phyloP scores from a whole-genome alignment of 306 rosid genomes.

The Quercus dentata region DNA sequence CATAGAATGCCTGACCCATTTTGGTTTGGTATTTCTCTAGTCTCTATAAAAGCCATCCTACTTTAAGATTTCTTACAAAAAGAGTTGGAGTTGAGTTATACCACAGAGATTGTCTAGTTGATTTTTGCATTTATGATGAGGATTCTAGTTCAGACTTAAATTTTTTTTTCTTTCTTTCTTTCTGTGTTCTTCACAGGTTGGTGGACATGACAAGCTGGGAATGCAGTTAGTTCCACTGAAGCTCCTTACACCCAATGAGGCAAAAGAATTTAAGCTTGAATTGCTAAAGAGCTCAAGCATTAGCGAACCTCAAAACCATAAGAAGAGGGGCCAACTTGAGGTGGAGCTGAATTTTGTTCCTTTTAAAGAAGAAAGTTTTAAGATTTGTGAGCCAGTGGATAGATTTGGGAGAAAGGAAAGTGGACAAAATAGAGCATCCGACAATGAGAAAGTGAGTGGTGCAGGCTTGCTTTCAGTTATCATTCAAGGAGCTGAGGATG shows the following conservation, averaged over 20 bases:
- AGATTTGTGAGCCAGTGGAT: conserved; percentile 27
- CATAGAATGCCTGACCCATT: too few relatives aligned
- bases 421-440: conserved; percentile 29
- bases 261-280: conserved; percentile 62
- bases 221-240: conserved; percentile 83
- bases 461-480: conserved; percentile 77
- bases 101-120: background rate
- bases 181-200: conserved; percentile 54
- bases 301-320: conserved; percentile 56
- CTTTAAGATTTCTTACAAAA: background rate
- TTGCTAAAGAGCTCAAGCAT: conserved; percentile 68
- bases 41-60: too few relatives aligned
- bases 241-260: conserved; percentile 55
- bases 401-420: conserved; percentile 39
- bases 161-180: background rate
- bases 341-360: conserved; percentile 76
- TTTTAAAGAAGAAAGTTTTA: conserved; percentile 64
- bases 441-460: conserved; percentile 46
- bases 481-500: conserved; percentile 69
- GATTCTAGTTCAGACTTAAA: background rate
- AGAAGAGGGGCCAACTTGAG: conserved; percentile 65
- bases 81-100: background rate
- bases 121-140: background rate
- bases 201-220: conserved; percentile 78
- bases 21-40: too few relatives aligned